Conservation (phyloP, 2,329 filamentous ascomycete species). For the Colletotrichum sp. region DNA sequence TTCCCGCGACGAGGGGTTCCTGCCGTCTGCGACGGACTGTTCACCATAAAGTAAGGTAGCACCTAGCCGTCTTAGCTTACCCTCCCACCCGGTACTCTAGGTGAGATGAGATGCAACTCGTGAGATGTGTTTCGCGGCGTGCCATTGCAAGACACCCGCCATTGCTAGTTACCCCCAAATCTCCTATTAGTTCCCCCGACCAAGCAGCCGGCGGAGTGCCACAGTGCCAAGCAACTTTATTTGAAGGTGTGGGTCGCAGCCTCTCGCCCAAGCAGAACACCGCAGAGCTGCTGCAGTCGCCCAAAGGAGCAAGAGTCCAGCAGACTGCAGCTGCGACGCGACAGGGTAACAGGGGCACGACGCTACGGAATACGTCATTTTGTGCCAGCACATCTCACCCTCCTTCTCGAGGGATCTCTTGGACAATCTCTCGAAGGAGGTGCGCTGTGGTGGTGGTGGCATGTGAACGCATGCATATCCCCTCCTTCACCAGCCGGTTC, state of each 20-base stretch:
- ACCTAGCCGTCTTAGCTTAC: neutral
- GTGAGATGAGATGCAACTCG: neutral
- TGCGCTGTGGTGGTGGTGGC: neutral
- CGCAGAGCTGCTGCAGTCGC: neutral
- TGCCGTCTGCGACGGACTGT: neutral
- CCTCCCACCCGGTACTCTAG: neutral
- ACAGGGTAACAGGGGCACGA: constrained; percentile 3
- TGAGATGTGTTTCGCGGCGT: constrained; percentile 18
- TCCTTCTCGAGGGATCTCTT: constrained; percentile 1
- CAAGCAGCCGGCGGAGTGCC: constrained; percentile 6
- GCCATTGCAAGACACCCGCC: constrained; percentile 14
- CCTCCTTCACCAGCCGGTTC: neutral
- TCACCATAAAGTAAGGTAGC: neutral
- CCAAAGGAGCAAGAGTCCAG: neutral
- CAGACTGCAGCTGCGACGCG: neutral
- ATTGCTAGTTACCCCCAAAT: neutral
- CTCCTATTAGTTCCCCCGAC: neutral
- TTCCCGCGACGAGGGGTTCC: neutral
- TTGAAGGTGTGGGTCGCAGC: constrained; percentile 2
- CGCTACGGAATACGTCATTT: constrained; percentile 11
- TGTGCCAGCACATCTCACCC: constrained; percentile 17
- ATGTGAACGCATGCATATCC: constrained; percentile 5
- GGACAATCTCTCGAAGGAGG: neutral
- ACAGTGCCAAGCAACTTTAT: constrained; percentile 22
- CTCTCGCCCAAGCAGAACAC: neutral